phyloP scores from a whole-genome alignment of 192 early-diverging fungal genomes.

The Jimgerdemannia lactiflua region DNA sequence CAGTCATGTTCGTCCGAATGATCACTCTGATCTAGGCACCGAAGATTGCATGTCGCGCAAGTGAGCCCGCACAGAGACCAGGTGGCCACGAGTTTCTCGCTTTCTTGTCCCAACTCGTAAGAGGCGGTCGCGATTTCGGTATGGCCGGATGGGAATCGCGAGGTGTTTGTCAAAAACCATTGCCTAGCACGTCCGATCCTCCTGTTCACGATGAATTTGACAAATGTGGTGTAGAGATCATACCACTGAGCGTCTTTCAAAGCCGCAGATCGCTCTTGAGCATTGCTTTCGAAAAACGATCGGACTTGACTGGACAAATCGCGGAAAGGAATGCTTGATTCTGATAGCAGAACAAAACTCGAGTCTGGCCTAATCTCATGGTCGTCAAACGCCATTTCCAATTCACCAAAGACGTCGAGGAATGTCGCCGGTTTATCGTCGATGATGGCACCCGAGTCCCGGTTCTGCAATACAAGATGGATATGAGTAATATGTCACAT shows the following conservation, averaged over 20 bases:
- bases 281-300: constrained; percentile 7
- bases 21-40: constrained; percentile 9
- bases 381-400: neutral
- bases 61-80: neutral
- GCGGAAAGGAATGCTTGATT: neutral
- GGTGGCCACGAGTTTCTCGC: constrained; percentile 3
- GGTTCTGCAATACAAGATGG: neutral
- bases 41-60: constrained; percentile 9
- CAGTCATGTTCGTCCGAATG: constrained; percentile 15
- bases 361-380: constrained; percentile 4
- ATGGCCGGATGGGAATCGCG: constrained; percentile 8
- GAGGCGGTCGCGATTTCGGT: constrained; percentile 2
- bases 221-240: constrained; percentile 1
- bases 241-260: constrained; percentile 6
- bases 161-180: constrained; percentile 11
- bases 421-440: neutral
- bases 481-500: neutral
- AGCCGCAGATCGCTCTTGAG: constrained; percentile 1
- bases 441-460: constrained; percentile 5
- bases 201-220: constrained; percentile 11
- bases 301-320: constrained; percentile 8
- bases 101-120: constrained; percentile 6
- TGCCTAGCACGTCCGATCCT: constrained; percentile 4
- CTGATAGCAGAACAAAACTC: neutral
- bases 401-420: neutral